Conservation (phyloP, 2,329 filamentous ascomycete species). For the Coleophoma cylindrospora region DNA sequence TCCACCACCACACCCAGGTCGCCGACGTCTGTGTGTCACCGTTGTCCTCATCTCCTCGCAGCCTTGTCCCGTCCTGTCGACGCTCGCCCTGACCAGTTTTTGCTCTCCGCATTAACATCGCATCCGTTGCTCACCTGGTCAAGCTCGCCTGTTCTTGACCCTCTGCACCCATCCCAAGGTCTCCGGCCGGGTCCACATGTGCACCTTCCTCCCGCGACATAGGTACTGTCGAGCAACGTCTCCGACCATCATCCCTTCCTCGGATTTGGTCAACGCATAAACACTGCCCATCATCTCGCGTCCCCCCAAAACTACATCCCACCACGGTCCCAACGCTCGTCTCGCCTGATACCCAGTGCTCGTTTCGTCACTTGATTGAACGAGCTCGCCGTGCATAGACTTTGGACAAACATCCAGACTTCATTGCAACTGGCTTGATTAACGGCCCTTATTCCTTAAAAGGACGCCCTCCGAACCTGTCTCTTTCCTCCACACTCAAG, state of each 20-base stretch:
- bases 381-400: slow-evolving; percentile 1
- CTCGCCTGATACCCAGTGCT: slow-evolving; percentile 1
- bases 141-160: not conserved
- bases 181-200: not conserved
- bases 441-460: slow-evolving; percentile 1
- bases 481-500: not conserved
- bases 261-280: not conserved
- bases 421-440: not conserved
- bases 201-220: not conserved
- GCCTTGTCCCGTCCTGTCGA: too few relatives aligned
- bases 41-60: too few relatives aligned
- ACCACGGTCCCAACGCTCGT: not conserved
- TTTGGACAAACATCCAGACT: slow-evolving; percentile 1
- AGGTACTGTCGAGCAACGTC: not conserved
- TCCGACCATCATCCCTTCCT: not conserved
- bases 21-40: too few relatives aligned
- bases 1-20: too few relatives aligned
- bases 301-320: not conserved
- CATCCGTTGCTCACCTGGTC: not conserved
- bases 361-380: slow-evolving; percentile 2
- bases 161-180: not conserved
- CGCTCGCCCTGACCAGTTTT: too few relatives aligned
- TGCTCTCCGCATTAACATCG: not conserved
- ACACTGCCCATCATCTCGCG: not conserved
- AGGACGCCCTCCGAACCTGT: not conserved